Percentiles rank a stretch among this genome's conserved stretches.
Conservation (phyloP, 495 filamentous ascomycete species). For the Penicillium paradoxum region DNA sequence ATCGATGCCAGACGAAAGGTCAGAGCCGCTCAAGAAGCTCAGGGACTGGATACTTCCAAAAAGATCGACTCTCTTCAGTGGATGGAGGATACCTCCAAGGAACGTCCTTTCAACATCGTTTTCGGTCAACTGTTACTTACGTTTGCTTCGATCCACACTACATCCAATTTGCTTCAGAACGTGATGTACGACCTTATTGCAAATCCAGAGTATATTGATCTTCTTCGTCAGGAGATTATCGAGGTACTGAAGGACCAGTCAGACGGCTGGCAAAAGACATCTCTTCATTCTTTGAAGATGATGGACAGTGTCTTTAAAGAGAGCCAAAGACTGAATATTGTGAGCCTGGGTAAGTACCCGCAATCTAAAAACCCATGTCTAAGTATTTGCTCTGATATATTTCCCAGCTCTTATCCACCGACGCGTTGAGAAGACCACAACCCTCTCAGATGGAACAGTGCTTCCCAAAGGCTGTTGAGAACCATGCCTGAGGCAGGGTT, state of each 20-base stretch:
- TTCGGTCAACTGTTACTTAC: background rate
- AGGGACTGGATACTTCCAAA: no score
- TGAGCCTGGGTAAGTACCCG: background rate
- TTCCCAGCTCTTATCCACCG: no score
- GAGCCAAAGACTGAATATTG: conserved; percentile 23
- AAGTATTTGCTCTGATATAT: no score
- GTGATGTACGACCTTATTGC: no score
- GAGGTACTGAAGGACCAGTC: background rate
- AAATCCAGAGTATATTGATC: background rate
- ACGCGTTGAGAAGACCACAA: conserved; percentile 13
- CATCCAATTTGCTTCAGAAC: background rate
- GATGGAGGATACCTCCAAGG: no score
- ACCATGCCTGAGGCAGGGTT: no score
- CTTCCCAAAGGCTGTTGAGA: conserved; percentile 21
- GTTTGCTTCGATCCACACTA: background rate
- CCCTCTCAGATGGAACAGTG: conserved; percentile 15
- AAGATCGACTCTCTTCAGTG: no score
- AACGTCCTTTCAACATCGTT: no score
- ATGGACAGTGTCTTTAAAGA: conserved; percentile 36
- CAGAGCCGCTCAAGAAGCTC: background rate
- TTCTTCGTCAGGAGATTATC: background rate
- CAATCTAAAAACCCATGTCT: no score
- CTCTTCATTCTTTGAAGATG: background rate
- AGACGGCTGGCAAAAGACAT: background rate
- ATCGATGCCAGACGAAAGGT: background rate